Percentiles rank a stretch among this genome's conserved stretches.
phyloP scores from a whole-genome alignment of 257 asterid species.

The Mentha longifolia region DNA sequence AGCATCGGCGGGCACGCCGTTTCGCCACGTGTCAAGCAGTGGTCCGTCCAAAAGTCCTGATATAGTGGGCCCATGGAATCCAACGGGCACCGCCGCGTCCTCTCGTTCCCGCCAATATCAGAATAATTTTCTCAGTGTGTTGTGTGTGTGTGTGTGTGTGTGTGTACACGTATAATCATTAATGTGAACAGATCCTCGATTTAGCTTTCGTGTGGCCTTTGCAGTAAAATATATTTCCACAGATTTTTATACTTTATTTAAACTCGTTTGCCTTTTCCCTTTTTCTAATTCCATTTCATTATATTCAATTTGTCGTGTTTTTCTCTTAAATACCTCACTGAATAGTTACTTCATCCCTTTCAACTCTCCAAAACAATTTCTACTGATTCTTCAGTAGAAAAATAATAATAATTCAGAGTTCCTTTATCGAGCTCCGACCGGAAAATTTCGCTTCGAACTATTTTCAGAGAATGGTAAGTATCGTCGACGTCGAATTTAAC shows the following conservation, averaged over 20 bases:
- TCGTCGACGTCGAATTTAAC: not conserved
- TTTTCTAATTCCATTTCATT: not conserved
- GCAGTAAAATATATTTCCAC: not conserved
- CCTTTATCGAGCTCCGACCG: not conserved
- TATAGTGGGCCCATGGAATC: constrained; percentile 33
- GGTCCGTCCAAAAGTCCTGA: not conserved
- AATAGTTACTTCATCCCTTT: constrained; percentile 1
- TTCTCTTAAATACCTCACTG: constrained; percentile 23
- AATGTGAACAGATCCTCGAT: not conserved
- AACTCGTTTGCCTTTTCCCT: no score
- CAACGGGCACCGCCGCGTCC: constrained; percentile 28
- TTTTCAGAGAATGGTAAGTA: constrained; percentile 35
- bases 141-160: constrained; percentile 5
- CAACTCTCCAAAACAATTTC: constrained; percentile 21
- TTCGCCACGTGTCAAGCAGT: constrained; percentile 29
- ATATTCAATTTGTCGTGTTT: not conserved
- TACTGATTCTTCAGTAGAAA: not conserved
- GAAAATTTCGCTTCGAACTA: not conserved
- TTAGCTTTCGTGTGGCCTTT: not conserved
- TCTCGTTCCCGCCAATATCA: constrained; percentile 38
- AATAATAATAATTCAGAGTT: not conserved
- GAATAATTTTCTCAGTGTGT: constrained; percentile 8
- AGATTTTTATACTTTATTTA: constrained; percentile 30
- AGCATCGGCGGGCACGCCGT: constrained; percentile 9
- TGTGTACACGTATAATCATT: not conserved